Percentiles rank a stretch among this genome's conserved stretches.
These are phyloP conservation scores for Monascus ruber DNA, from an alignment of 2,329 filamentous ascomycete species.

Conservation along the genomic window DNA sequence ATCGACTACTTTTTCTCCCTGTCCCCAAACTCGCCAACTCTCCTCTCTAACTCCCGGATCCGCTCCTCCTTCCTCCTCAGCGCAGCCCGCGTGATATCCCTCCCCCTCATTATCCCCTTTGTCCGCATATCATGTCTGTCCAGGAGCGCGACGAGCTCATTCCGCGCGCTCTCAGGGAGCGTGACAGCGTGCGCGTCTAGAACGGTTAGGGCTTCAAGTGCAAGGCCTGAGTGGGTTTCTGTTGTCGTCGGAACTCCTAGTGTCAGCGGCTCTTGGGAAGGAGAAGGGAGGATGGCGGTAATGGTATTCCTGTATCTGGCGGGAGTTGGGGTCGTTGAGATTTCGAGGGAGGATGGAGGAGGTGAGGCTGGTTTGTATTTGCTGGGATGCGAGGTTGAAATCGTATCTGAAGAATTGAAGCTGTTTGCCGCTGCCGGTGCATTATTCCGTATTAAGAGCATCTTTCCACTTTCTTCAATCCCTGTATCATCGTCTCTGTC, in stretches of 20 bases:
- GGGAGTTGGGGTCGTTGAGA: conserved; percentile 23
- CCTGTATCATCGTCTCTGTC: conserved; percentile 7
- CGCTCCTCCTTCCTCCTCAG: conserved; percentile 54
- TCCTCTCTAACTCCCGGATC: conserved; percentile 52
- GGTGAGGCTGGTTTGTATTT: not conserved
- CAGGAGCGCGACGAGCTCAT: conserved; percentile 34
- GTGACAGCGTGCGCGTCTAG: conserved; percentile 24
- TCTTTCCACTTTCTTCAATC: not conserved
- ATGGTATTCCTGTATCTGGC: conserved; percentile 16
- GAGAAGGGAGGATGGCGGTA: conserved; percentile 3
- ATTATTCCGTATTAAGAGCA: too few species aligned
- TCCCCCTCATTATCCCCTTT: conserved; percentile 51
- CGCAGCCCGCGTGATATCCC: conserved; percentile 54
- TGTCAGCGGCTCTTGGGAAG: not conserved
- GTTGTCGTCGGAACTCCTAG: not conserved
- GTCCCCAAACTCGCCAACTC: too few species aligned
- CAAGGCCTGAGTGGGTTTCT: conserved; percentile 7
- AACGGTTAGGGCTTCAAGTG: conserved; percentile 17
- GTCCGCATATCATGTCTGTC: conserved; percentile 46
- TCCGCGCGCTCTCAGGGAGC: conserved; percentile 21
- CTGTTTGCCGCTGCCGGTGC: too few species aligned
- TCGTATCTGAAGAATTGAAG: not conserved
- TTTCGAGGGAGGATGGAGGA: conserved; percentile 6
- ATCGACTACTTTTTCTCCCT: too few species aligned
- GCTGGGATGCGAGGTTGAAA: not conserved